Evolutionary conservation across 2,329 filamentous ascomycete genomes (phyloP), one percentile per base, ranked within the genome.

Genomic region (Nectriaceae sp.): DNA sequence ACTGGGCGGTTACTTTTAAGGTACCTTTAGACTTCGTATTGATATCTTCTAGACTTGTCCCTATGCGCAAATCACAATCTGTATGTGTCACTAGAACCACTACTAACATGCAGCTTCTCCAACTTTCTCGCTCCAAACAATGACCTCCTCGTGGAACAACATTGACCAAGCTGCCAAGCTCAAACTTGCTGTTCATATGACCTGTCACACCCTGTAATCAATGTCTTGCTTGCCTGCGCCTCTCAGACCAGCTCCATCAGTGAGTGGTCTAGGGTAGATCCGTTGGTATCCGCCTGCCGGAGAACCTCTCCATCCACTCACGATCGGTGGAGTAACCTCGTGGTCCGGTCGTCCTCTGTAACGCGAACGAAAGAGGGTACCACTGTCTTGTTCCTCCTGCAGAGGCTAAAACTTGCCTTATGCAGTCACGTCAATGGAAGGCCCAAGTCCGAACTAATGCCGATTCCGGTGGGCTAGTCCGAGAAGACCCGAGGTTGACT

Each of bases 301-400:
- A 36, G 47, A 42, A 29, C 31, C 20, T 38, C 37, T n/a, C 29
- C 46, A 51, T 58, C 59, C 59, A 62, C 47, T 62, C 59, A 62
- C 40, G 44, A 58, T 53, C 57, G 42, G 52, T 59, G 49, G 55
- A 52, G 54, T 49, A 44, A 31, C 60, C 60, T 56, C 60, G 60
- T 62, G 60, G 58, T 46, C 44, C 46, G 39, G 24, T 44, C 21
- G 35, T 31, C 42, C 41, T 37, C 44, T 47, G 40, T 39, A 36
- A 44, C 15, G 40, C 40, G 45, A n/a, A n/a, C n/a, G n/a, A n/a
- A n/a, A n/a, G n/a, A n/a, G n/a, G n/a, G n/a, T n/a, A n/a, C n/a
- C n/a, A n/a, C n/a, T n/a, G 43, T 43, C 43, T 26, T 44, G 20
- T 26, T 33, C 35, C 36, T 39, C 36, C 40, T 49, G 49, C 49